Conservation (phyloP, 2,329 filamentous ascomycete species). For the Decorospora gaudefroyi region DNA sequence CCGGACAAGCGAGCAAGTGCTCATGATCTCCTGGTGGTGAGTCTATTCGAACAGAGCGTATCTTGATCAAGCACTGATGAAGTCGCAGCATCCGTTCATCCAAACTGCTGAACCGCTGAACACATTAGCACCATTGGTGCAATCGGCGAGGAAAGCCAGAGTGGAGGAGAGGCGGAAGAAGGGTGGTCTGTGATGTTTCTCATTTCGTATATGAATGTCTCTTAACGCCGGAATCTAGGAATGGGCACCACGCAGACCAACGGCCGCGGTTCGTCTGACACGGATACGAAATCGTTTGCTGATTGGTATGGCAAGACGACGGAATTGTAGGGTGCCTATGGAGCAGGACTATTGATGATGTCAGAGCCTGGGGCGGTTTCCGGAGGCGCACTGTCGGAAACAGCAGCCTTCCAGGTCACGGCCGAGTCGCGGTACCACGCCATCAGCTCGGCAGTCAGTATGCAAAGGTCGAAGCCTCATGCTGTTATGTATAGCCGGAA, state of each 20-base stretch:
- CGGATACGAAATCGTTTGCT: slow-evolving; percentile 33
- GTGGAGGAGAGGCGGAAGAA: slow-evolving; percentile 70
- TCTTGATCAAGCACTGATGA: slow-evolving; percentile 13
- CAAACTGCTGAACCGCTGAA: slow-evolving; percentile 58
- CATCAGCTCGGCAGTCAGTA: slow-evolving; percentile 10
- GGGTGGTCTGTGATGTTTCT: slow-evolving; percentile 48
- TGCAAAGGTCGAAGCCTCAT: slow-evolving; percentile 19
- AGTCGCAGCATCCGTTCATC: slow-evolving; percentile 54
- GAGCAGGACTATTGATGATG: slow-evolving; percentile 2
- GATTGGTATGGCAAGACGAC: slow-evolving; percentile 37
- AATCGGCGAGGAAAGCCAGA: slow-evolving; percentile 80
- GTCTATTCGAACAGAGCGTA: slow-evolving; percentile 42
- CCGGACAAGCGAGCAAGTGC: slow-evolving; percentile 96
- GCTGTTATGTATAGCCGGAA: slow-evolving; percentile 9
- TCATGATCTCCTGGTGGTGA: slow-evolving; percentile 87
- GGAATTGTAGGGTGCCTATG: slow-evolving; percentile 13
- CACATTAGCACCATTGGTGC: slow-evolving; percentile 83
- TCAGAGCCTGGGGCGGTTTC: slow-evolving; percentile 4
- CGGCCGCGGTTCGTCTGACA: slow-evolving; percentile 21
- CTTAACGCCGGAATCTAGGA: slow-evolving; percentile 35
- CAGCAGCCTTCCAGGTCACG: not conserved
- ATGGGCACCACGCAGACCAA: slow-evolving; percentile 25
- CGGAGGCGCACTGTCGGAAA: slow-evolving; percentile 3
- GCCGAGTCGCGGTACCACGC: slow-evolving; percentile 9
- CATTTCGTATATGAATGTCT: slow-evolving; percentile 27